Evolutionary conservation across 495 filamentous ascomycete genomes (phyloP).

Genomic region (Tetracladium setigerum): DNA sequence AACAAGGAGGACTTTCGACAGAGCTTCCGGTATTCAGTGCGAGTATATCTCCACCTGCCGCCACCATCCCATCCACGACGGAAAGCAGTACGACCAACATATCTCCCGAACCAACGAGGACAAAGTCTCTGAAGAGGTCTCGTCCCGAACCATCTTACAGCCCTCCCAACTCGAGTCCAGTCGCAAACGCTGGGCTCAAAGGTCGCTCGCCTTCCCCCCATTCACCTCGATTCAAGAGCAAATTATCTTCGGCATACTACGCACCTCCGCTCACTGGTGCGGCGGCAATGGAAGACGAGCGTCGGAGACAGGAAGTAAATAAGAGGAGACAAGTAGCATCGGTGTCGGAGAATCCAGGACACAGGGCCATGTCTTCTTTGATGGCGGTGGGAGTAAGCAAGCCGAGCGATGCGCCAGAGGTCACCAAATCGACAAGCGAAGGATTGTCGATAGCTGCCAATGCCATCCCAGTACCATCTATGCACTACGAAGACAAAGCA

Average conservation of each 20-base stretch:
- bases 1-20: constrained; percentile 15
- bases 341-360: constrained; percentile 43
- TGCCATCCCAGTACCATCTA: constrained; percentile 30
- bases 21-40: constrained; percentile 6
- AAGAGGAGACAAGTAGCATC: constrained; percentile 28
- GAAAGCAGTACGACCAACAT: neutral
- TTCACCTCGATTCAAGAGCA: constrained; percentile 36
- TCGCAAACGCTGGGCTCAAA: constrained; percentile 29
- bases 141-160: constrained; percentile 38
- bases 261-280: constrained; percentile 42
- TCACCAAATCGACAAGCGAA: constrained; percentile 30
- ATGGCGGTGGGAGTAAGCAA: constrained; percentile 48
- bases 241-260: constrained; percentile 40
- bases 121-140: constrained; percentile 40
- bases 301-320: constrained; percentile 40
- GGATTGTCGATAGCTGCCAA: constrained; percentile 30
- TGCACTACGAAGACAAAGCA: constrained; percentile 24
- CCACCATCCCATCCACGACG: constrained; percentile 3
- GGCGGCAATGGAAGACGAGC: constrained; percentile 49
- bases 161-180: constrained; percentile 26
- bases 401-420: constrained; percentile 33
- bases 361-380: constrained; percentile 44
- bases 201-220: constrained; percentile 39
- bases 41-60: constrained; percentile 6
- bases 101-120: constrained; percentile 4